Percentiles rank a stretch among this genome's conserved stretches.
These are phyloP conservation scores for Vaccinium myrtillus DNA, from an alignment of 148 eudicot species.

Conservation along the genomic window DNA sequence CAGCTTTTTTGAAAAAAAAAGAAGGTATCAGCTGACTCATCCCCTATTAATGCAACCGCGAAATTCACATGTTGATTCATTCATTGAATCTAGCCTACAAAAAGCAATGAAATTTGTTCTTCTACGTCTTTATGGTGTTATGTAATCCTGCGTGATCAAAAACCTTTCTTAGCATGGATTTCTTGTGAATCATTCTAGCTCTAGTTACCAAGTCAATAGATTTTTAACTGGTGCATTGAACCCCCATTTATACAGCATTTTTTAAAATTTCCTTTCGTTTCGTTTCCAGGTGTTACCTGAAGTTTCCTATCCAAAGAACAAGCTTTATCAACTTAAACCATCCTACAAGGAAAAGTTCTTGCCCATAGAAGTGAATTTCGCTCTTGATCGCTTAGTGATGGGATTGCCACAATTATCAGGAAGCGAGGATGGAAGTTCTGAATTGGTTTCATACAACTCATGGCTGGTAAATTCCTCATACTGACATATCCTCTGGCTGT, in stretches of 20 bases:
- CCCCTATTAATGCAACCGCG: conserved; percentile 7
- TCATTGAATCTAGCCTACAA: not conserved
- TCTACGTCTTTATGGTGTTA: not conserved
- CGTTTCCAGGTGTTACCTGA: not conserved
- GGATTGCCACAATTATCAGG: conserved; percentile 24
- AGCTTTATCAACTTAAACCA: not conserved
- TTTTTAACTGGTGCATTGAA: not conserved
- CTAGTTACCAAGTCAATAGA: not conserved
- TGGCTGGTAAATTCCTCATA: conserved; percentile 22
- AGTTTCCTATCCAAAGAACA: not conserved
- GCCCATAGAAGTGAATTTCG: conserved; percentile 3
- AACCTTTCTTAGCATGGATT: not conserved
- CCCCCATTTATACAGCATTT: no score
- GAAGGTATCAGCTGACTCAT: conserved; percentile 12
- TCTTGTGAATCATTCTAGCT: conserved; percentile 2
- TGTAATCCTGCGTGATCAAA: not conserved
- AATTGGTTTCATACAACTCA: conserved; percentile 5
- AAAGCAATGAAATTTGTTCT: conserved; percentile 2
- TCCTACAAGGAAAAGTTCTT: not conserved
- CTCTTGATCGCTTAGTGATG: conserved; percentile 14
- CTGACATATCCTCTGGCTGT: not conserved
- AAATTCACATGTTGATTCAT: conserved; percentile 16
- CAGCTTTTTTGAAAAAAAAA: no score
- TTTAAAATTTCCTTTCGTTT: no score
- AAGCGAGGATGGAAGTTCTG: conserved; percentile 15